Evolutionary conservation across 768 basidiomycete species (phyloP).

Genomic region (Auriscalpium vulgare): DNA sequence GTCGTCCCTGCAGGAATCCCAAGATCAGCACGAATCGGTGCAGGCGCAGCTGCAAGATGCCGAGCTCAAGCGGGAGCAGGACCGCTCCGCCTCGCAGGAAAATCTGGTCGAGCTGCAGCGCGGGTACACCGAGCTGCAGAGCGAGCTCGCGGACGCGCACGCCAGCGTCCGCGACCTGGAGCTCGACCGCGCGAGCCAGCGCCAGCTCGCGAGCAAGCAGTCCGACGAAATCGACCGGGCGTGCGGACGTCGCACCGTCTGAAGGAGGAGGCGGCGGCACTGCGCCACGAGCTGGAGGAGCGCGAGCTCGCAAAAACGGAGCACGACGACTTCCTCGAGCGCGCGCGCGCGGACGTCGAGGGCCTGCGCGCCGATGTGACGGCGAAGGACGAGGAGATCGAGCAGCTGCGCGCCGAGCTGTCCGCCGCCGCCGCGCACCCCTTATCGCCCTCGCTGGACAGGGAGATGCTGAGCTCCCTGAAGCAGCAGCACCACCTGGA

Average conservation of each 20-base stretch:
- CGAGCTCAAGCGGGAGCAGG: conserved; percentile 43
- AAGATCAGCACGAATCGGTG: conserved; percentile 39
- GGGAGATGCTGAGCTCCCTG: conserved; percentile 64
- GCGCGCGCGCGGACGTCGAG: conserved; percentile 66
- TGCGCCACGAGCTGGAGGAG: conserved; percentile 48
- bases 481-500: conserved; percentile 75
- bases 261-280: conserved; percentile 42
- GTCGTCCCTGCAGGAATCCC: conserved; percentile 44
- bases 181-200: conserved; percentile 51
- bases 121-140: conserved; percentile 53
- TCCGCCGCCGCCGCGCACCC: conserved; percentile 32
- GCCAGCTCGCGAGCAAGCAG: conserved; percentile 46
- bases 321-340: conserved; percentile 52
- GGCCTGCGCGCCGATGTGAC: conserved; percentile 52
- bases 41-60: conserved; percentile 38
- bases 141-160: conserved; percentile 48
- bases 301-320: conserved; percentile 44
- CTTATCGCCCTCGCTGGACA: conserved; percentile 51
- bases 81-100: conserved; percentile 38
- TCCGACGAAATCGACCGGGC: conserved; percentile 54
- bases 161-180: conserved; percentile 53
- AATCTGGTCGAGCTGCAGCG: conserved; percentile 53
- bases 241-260: conserved; percentile 35
- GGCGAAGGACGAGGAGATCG: conserved; percentile 60
- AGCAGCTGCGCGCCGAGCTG: conserved; percentile 42